Evolutionary conservation across 805 yeast species (phyloP), one percentile per base, ranked within the genome.

Genomic region (Cyberlindnera saturnus): DNA sequence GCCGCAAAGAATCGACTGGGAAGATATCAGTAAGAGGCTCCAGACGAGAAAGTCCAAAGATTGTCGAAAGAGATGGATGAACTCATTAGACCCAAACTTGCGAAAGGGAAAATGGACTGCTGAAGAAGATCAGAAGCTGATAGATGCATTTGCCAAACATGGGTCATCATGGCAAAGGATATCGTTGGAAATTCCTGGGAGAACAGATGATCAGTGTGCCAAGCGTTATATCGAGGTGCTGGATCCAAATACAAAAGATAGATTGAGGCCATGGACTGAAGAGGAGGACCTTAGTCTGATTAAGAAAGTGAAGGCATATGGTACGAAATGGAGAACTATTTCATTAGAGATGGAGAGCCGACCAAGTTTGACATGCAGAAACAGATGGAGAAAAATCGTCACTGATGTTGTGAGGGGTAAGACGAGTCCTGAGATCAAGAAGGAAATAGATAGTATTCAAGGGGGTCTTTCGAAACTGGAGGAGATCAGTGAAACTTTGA

Each of bases 201-300:
- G 97, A 58, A 90, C 95, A 0, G 96, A 89, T 56, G 96, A 89
- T 62, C 97, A 90, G 66, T 90, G 98, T 67, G 86, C 96, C 2
- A 90, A 90, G 57, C 68, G 97, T 54, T 90, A 86, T 60, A 79
- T 82, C 14, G 97, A 90, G 56, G 96, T 88, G 2, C 62, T 90
- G 45, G 93, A 87, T 53, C 96, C 97, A 6, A 65, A 68, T 42
- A 84, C 89, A 9, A 79, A 79, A 46, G 88, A 84, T 51, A 65
- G 96, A 43, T 68, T 88, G 36, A 73, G 87, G 52, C 81, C 83
- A 3, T 90, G 98, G 98, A 67, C 78, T 1, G 55, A 71, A 26
- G 86, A 78, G 9, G 96, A 90, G 60, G 97, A 90, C 59, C 62
- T 84, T 33, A 63, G 66, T 45, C 66, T 90, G 41, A 77, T 88